Evolutionary conservation across 768 basidiomycete species (phyloP), one percentile per base, ranked within the genome.

Genomic region (Cystofilobasidium capitatum): DNA sequence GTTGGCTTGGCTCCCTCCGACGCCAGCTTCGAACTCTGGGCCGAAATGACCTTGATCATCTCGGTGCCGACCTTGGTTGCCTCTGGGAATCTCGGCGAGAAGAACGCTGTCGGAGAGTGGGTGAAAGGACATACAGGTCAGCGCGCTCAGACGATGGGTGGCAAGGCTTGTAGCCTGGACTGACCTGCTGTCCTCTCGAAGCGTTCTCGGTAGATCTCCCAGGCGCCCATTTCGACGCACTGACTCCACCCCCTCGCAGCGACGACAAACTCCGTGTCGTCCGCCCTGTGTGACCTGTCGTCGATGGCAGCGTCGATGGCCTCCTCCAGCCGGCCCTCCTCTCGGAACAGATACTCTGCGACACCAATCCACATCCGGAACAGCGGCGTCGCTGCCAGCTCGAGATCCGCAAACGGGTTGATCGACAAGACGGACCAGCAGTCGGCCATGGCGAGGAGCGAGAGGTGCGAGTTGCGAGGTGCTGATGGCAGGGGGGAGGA

Each of bases 361-460:
- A 97, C 91, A 36, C 94, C 94, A 60, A 99, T 87, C 86, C 94
- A 97, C 70, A 99, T 82, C 62, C 92, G 84, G 79, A 99, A 99
- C 40, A 98, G 83, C 0, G 96, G 96, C 2, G 93, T 99, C 10
- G 92, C 94, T 0, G 94, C 94, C 54, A 98, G 84, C 10, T 87
- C 83, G 70, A 98, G 85, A 79, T 98, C 93, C 39, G 84, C 85
- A 75, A 89, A 94, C 0, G 96, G 96, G 63, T 88, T 84, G 74
- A 96, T 92, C 0, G 81, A 79, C 61, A 98, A 84, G 60, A 83
- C 83, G 10, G 89, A 87, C 96, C 96, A 99, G 73, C 89, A 93
- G 77, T 99, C 96, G 24, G 97, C 96, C 92, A 99, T 98, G 20
- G 93, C 92, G 58, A 98, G 84, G 10, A 99, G 82, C 12, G 90